These are phyloP conservation scores for Phytophthora pseudosyringae DNA, from an alignment of 352 stramenopile species.

Conservation along the genomic window DNA sequence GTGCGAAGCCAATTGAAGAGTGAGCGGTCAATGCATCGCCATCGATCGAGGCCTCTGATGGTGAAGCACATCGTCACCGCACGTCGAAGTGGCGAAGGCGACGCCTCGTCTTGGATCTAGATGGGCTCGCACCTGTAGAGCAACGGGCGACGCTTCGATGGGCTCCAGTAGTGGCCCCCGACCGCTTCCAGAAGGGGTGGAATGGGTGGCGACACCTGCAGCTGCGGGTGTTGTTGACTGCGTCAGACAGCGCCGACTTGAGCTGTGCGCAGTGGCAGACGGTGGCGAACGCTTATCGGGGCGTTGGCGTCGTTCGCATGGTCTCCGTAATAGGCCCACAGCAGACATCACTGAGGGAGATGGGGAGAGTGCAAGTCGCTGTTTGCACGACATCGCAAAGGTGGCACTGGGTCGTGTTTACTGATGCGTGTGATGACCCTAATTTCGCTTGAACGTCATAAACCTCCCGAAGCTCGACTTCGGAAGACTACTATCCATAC, in stretches of 20 bases:
- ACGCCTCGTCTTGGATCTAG: conserved; percentile 13
- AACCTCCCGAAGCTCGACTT: background rate
- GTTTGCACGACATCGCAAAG: conserved; percentile 4
- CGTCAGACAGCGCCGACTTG: background rate
- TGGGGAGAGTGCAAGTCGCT: conserved; percentile 14
- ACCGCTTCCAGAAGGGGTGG: background rate
- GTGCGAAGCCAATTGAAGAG: conserved; percentile 17
- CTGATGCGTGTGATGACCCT: conserved; percentile 9
- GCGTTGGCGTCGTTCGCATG: background rate
- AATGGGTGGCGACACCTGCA: background rate
- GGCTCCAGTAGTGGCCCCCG: background rate
- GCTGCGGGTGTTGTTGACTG: conserved; percentile 6
- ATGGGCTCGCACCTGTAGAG: background rate
- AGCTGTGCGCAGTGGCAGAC: conserved; percentile 7
- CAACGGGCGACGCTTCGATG: conserved; percentile 5
- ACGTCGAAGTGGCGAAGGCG: conserved; percentile 4
- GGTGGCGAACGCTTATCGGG: background rate
- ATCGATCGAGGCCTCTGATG: conserved; percentile 11
- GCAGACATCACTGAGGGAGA: conserved; percentile 18
- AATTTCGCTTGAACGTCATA: background rate
- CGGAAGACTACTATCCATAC: background rate
- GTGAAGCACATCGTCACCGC: background rate
- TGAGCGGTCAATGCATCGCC: conserved; percentile 5
- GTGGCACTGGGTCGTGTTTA: conserved; percentile 4
- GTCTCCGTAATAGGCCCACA: background rate